Base-by-base conservation (phyloP, 2,329 filamentous ascomycete genomes). In the Parafenestella ontariensis region DNA sequence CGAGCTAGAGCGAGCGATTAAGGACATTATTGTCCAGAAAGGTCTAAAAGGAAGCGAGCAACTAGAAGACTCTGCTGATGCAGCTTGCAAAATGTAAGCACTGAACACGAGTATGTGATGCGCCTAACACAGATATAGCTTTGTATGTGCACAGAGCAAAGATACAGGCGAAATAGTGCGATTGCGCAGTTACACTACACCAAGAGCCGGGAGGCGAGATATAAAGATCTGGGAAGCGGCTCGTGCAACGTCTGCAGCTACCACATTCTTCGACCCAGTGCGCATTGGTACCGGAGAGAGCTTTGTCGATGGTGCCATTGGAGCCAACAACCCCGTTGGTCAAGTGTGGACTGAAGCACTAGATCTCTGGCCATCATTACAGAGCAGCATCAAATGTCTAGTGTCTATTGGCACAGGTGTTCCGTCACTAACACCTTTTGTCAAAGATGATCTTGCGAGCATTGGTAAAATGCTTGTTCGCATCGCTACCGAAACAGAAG, bases 281-380 rank as follows among this genome's bases (percentile, higher is more conserved):
- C 26, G 46, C 51, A 1, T 40, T 64, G 1, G 56, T 52, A 18
- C 71, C 62, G 64, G 55, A 64, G 48, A 54, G 15, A 34, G 44
- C 1, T 82, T 78, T 55, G 68, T 79, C 10, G 81, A 83, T 58
- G 80, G 77, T 3, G 54, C 49, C 11, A 47, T 37, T 3, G 52
- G 52, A 9, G 58, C 54, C 15, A 84, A 83, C 64, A 84, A 83
- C 52, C 82, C 81, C 1, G 67, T 80, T n/a, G 56, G 65, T 6
- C 59, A 74, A 29, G 56, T 81, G 5, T 78, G 73, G 75, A 68
- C 70, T 21, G 69, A 82, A 60, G 42, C 62, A 9, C 51, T 58
- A 28, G 21, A 46, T 8, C 46, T 49, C 9, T 64, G 60, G 62
- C 45, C 56, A 21, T 36, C 49, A 36, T 43, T 61, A 8, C 52